phyloP scores from a whole-genome alignment of 768 basidiomycete genomes.

The Kwoniella europaea region DNA sequence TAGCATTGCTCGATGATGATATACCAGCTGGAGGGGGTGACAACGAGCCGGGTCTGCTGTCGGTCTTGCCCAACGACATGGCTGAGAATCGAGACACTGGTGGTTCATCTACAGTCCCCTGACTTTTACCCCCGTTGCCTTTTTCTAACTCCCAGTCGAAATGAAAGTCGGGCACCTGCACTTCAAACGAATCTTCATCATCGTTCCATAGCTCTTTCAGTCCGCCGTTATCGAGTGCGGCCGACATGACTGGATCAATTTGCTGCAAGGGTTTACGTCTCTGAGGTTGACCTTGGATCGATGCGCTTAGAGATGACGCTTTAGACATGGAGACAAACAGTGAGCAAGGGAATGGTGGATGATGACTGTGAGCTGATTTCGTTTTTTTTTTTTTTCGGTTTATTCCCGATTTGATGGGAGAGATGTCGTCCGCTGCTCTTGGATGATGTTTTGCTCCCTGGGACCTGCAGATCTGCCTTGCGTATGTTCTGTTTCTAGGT shows the following conservation, averaged over 20 bases:
- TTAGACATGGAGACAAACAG: background rate
- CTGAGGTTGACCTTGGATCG: background rate
- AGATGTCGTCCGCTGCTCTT: no score
- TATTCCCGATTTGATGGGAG: no score
- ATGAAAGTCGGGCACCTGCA: conserved; percentile 45
- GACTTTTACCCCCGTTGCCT: conserved; percentile 1
- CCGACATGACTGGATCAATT: background rate
- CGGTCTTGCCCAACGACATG: background rate
- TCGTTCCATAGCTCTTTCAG: background rate
- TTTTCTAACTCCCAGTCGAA: conserved; percentile 47
- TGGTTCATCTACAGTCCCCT: background rate
- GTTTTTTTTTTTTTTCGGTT: no score
- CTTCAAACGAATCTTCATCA: conserved; percentile 45
- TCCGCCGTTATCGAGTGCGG: background rate
- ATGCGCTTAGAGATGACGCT: no score
- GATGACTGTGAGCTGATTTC: no score
- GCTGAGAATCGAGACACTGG: background rate
- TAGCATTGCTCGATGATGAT: background rate
- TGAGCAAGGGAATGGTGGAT: background rate
- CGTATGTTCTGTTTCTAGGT: no score
- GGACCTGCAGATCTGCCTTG: no score
- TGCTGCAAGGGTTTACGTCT: background rate
- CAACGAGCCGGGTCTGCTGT: conserved; percentile 11
- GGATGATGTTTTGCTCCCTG: no score
- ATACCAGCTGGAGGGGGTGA: conserved; percentile 6